phyloP scores from a whole-genome alignment of 2,329 filamentous ascomycete genomes.

The Apiospora kogelbergensis region DNA sequence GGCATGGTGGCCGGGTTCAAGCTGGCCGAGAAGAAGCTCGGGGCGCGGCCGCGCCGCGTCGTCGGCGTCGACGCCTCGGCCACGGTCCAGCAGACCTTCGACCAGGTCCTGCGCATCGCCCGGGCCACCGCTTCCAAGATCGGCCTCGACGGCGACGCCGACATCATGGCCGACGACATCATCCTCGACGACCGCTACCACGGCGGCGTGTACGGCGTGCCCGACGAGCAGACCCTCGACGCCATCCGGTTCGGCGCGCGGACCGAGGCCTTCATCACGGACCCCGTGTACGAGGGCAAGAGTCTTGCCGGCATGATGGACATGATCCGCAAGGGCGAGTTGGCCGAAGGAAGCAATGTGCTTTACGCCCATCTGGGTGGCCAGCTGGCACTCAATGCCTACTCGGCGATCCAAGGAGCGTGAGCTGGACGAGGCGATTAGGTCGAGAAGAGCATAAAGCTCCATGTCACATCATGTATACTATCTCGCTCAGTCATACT shows the following conservation, averaged over 20 bases:
- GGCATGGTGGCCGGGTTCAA: constrained; percentile 75
- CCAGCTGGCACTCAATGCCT: constrained; percentile 69
- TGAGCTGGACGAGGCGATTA: not conserved
- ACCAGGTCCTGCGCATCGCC: constrained; percentile 67
- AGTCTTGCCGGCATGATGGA: constrained; percentile 71
- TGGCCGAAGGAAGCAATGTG: constrained; percentile 60
- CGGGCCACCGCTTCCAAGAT: constrained; percentile 62
- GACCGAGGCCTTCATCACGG: constrained; percentile 72
- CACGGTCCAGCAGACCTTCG: constrained; percentile 59
- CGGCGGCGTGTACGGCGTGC: constrained; percentile 66
- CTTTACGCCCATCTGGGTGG: constrained; percentile 72
- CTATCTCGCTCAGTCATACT: no score
- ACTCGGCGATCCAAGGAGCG: constrained; percentile 44
- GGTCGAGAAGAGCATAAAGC: no score
- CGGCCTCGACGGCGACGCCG: constrained; percentile 52
- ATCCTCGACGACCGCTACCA: constrained; percentile 64
- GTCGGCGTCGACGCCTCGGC: constrained; percentile 68
- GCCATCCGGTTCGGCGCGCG: constrained; percentile 68
- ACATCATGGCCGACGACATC: constrained; percentile 63
- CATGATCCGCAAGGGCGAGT: constrained; percentile 62
- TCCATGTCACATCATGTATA: no score
- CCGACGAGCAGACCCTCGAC: constrained; percentile 63
- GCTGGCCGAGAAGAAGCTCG: constrained; percentile 50
- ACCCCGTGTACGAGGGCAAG: constrained; percentile 77
- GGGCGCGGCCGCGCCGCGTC: constrained; percentile 50